Evolutionary conservation across 306 rosid species (phyloP).

Genomic region (Herpetospermum pedunculosum): DNA sequence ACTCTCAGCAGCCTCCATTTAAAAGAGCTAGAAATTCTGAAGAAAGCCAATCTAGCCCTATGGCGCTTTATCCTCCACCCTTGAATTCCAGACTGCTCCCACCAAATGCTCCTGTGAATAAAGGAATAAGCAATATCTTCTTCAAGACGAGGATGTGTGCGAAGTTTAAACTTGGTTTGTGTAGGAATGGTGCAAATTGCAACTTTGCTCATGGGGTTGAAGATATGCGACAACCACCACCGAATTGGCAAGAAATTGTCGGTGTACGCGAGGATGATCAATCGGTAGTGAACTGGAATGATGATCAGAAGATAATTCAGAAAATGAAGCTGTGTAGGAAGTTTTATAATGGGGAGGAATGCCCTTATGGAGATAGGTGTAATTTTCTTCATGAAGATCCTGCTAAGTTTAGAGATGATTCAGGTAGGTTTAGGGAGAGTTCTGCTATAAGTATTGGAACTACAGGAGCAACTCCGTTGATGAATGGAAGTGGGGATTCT

Average conservation of each 20-base stretch:
- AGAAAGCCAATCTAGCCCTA: constrained; percentile 20
- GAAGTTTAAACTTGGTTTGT: constrained; percentile 49
- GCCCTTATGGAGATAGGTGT: constrained; percentile 88
- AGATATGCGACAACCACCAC: constrained; percentile 78
- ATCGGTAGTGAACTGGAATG: constrained; percentile 50
- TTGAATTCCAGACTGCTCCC: constrained; percentile 25
- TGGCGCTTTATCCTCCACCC: constrained; percentile 15
- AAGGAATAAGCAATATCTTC: constrained; percentile 54
- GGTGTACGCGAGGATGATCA: constrained; percentile 40
- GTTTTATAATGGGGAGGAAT: constrained; percentile 79
- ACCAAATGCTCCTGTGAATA: constrained; percentile 30
- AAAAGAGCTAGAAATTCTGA: constrained; percentile 57
- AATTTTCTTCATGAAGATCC: constrained; percentile 91
- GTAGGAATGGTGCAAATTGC: constrained; percentile 78
- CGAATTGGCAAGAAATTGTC: constrained; percentile 93
- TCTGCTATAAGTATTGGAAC: constrained; percentile 68
- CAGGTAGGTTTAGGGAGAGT: constrained; percentile 52
- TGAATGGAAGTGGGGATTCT: constrained; percentile 27
- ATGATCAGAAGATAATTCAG: constrained; percentile 75
- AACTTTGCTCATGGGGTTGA: constrained; percentile 90
- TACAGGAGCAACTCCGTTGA: constrained; percentile 33
- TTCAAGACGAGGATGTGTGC: constrained; percentile 85
- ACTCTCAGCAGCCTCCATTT: constrained; percentile 24
- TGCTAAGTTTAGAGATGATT: constrained; percentile 63
- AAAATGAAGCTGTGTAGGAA: constrained; percentile 93